Percentiles rank a stretch among this genome's conserved stretches.
Conservation (phyloP, 805 yeast genomes). For the Hanseniaspora guilliermondii region DNA sequence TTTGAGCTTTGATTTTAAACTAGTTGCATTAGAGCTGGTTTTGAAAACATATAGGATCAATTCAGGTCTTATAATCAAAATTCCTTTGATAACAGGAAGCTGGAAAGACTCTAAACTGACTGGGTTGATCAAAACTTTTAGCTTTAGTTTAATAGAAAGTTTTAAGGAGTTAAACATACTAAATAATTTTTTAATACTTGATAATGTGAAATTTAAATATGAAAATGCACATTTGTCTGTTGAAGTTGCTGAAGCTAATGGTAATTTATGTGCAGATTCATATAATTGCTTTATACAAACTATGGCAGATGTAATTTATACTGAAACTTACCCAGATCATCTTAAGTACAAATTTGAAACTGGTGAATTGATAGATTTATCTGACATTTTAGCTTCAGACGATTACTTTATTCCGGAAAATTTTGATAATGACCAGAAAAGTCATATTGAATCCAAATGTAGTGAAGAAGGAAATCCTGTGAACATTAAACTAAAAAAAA, state of each 20-base stretch:
- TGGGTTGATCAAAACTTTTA: conserved; percentile 4
- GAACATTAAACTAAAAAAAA: background rate
- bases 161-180: background rate
- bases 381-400: conserved; percentile 30
- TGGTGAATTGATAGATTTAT: conserved; percentile 28
- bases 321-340: conserved; percentile 46
- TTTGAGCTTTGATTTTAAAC: background rate
- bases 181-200: background rate
- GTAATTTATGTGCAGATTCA: conserved; percentile 75
- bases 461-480: conserved; percentile 17
- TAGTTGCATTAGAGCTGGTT: background rate
- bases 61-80: conserved; percentile 4
- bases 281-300: conserved; percentile 57
- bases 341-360: conserved; percentile 39
- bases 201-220: background rate
- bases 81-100: background rate
- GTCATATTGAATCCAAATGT: conserved; percentile 22
- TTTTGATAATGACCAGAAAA: background rate
- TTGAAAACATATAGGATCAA: conserved; percentile 11
- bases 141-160: conserved; percentile 7
- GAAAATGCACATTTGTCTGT: background rate
- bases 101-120: background rate
- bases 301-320: conserved; percentile 58
- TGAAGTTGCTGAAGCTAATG: conserved; percentile 35
- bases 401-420: conserved; percentile 19